These are phyloP conservation scores for Boletus reticulatus DNA, from an alignment of 768 basidiomycete genomes.

Conservation along the genomic window DNA sequence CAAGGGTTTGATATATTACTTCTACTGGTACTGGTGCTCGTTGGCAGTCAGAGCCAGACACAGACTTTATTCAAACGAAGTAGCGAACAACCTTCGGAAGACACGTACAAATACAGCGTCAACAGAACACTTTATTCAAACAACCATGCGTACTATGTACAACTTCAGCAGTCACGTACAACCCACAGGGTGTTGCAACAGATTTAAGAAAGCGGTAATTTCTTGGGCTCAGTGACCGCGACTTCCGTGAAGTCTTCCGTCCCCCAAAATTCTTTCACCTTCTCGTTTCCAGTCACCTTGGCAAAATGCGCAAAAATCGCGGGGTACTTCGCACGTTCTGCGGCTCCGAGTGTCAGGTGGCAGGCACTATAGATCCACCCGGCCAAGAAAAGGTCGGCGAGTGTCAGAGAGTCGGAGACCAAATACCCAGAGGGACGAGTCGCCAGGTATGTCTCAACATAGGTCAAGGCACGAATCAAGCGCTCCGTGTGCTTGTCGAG, in stretches of 20 bases:
- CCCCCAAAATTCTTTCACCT: conserved; percentile 9
- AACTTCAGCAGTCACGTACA: background rate
- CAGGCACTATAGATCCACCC: background rate
- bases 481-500: background rate
- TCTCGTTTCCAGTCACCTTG: conserved; percentile 15
- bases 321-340: conserved; percentile 15
- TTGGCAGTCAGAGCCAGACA: too few species aligned
- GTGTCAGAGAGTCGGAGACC: conserved; percentile 10
- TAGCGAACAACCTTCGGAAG: too few species aligned
- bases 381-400: conserved; percentile 17
- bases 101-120: too few species aligned
- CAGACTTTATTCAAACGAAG: conserved; percentile 20
- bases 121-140: too few species aligned
- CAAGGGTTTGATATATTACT: too few species aligned
- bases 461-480: background rate
- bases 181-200: background rate
- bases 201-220: background rate
- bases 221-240: background rate
- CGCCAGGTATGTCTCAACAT: conserved; percentile 14
- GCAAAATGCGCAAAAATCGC: conserved; percentile 8
- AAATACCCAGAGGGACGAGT: conserved; percentile 11
- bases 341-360: conserved; percentile 4
- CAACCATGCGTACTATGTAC: too few species aligned
- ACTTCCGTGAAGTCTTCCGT: conserved; percentile 7
- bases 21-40: too few species aligned